These are phyloP conservation scores for Niveomyces coronatus DNA, from an alignment of 2,329 filamentous ascomycete genomes.

Conservation along the genomic window DNA sequence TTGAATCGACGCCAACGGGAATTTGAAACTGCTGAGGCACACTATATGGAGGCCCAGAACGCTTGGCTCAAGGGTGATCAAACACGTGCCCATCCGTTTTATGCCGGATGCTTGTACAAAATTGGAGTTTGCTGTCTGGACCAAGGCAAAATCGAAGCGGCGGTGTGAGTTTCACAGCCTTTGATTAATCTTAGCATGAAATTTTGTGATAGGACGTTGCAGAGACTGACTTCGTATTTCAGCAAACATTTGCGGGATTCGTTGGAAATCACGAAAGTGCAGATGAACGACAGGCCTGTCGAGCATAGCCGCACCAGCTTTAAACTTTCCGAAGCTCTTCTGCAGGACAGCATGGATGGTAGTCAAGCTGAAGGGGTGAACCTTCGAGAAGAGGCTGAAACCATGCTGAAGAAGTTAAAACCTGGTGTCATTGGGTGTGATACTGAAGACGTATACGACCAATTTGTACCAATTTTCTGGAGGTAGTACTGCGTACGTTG, in stretches of 20 bases:
- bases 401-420: too few relatives aligned
- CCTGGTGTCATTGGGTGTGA: too few relatives aligned
- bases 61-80: not conserved
- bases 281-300: not conserved
- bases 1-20: not conserved
- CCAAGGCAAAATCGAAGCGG: not conserved
- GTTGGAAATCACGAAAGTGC: not conserved
- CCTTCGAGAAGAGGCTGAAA: too few relatives aligned
- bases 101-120: not conserved
- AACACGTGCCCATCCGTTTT: not conserved
- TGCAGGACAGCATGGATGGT: too few relatives aligned
- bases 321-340: conserved; percentile 1
- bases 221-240: too few relatives aligned
- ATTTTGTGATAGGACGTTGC: too few relatives aligned
- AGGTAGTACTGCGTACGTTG: too few relatives aligned
- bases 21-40: not conserved
- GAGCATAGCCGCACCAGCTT: not conserved
- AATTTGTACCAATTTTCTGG: too few relatives aligned
- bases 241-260: not conserved
- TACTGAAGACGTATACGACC: too few relatives aligned
- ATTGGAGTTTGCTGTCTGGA: not conserved
- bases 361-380: too few relatives aligned
- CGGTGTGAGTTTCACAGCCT: not conserved
- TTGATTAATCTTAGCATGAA: not conserved
- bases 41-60: not conserved